A percentile compares a stretch with the other conserved stretches of the same genome.
Conservation (phyloP, 768 basidiomycete species). For the Tulasnella sp. region DNA sequence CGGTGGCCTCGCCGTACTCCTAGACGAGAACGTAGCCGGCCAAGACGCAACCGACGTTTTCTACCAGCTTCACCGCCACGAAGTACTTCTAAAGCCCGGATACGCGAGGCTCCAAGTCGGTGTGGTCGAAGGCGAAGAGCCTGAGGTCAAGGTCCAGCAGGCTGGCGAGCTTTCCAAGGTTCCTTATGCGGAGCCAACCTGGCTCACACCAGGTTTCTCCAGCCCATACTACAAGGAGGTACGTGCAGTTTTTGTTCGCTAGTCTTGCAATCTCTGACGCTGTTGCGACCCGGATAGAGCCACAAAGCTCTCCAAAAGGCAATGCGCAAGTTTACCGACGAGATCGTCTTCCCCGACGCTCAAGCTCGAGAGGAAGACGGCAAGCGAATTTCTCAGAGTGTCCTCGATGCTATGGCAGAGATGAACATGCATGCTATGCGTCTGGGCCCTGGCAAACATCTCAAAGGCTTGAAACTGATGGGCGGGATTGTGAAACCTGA, state of each 20-base stretch:
- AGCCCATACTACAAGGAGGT: conserved; percentile 68
- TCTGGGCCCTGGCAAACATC: conserved; percentile 83
- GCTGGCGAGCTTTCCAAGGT: conserved; percentile 67
- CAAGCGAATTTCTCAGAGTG: conserved; percentile 76
- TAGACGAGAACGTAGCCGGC: conserved; percentile 47
- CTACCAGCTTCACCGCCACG: conserved; percentile 80
- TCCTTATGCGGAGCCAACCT: conserved; percentile 83
- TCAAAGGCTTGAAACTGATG: conserved; percentile 70
- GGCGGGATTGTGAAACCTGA: conserved; percentile 72
- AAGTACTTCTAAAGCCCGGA: conserved; percentile 70
- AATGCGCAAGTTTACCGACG: conserved; percentile 70
- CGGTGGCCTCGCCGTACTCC: conserved; percentile 48
- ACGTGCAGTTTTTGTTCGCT: background rate
- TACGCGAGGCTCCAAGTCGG: conserved; percentile 69
- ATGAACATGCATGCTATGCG: conserved; percentile 85
- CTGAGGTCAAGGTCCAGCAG: conserved; percentile 49
- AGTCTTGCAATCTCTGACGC: background rate
- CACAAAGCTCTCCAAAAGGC: conserved; percentile 73
- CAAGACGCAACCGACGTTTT: conserved; percentile 75
- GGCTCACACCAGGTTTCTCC: conserved; percentile 58
- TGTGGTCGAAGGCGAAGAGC: conserved; percentile 53
- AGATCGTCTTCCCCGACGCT: conserved; percentile 72
- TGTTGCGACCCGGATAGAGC: conserved; percentile 35
- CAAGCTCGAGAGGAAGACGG: conserved; percentile 77
- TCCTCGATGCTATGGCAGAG: conserved; percentile 80